Evolutionary conservation across 2,329 filamentous ascomycete species (phyloP), one percentile per base, ranked within the genome.

Genomic region (Stagonosporopsis chrysanthemi): DNA sequence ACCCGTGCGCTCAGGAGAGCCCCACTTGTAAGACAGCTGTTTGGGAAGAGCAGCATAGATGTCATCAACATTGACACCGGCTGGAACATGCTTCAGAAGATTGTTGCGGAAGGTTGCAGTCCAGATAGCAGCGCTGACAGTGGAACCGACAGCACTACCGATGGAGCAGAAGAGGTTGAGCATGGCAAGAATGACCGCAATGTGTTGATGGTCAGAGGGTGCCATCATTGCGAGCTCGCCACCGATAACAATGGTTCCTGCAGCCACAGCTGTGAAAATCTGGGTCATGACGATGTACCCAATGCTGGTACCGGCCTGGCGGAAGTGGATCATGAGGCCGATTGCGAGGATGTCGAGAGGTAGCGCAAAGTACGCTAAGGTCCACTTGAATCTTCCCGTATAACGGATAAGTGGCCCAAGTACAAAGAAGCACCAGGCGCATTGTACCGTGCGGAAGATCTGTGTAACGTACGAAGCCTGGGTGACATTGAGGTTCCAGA

Each of bases 61-160:
- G 11, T 58, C 61, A 12, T 56, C 46, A 41, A 61, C 51, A 29
- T 74, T 80, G 46, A 66, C 69, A 1, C 51, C 54, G 8, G 31
- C 48, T 17, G 85, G 84, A 0, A 88, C 77, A 8, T 62, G 45
- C 33, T 58, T 61, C 14, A 56, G 63, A n/a, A 88, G 77, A 14
- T 81, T 81, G 15, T 78, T 70, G 9, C 80, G 81, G 62, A 89
- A 83, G 1, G 82, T 81, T 49, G 81, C 79, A 0, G 83, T 84
- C 86, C 86, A 90, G 60, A 90, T 84, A 4, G 86, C 85, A 0
- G 82, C 82, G 0, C 86, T 82, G 36, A 89, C 80, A 2, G 86
- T 81, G 12, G 56, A 64, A n/a, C 73, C 72, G 15, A 69, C 65
- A 1, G 72, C 69, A 31, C 66, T 67, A 35, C 73, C 88, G 57